These are phyloP conservation scores for Hypoxylon sp. DNA, from an alignment of 2,329 filamentous ascomycete genomes.

Conservation along the genomic window DNA sequence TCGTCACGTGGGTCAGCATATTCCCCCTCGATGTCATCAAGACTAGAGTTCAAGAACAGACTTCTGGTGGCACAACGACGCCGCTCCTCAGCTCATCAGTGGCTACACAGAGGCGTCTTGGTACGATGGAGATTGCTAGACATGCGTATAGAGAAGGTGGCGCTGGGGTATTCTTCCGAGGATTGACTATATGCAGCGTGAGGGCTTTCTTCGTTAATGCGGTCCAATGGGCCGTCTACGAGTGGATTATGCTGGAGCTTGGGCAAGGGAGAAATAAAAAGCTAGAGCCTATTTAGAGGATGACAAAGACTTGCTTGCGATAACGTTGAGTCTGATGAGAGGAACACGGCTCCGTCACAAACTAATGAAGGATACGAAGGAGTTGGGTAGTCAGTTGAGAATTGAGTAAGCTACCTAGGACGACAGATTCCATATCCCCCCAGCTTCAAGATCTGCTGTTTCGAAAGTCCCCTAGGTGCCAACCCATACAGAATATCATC, in stretches of 20 bases:
- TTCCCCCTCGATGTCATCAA: slow-evolving; percentile 95
- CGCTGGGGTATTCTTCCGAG: slow-evolving; percentile 71
- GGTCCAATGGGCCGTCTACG: slow-evolving; percentile 90
- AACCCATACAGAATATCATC: too few relatives aligned
- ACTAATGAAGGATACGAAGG: too few relatives aligned
- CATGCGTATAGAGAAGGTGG: slow-evolving; percentile 73
- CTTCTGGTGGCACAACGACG: slow-evolving; percentile 42
- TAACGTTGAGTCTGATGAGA: too few relatives aligned
- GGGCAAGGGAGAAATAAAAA: slow-evolving; percentile 46
- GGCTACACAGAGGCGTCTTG: slow-evolving; percentile 47
- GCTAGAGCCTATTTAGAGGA: slow-evolving; percentile 24
- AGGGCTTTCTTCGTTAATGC: slow-evolving; percentile 94
- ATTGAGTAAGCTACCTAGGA: too few relatives aligned
- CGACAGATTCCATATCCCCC: too few relatives aligned
- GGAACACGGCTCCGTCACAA: too few relatives aligned
- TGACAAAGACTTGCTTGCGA: too few relatives aligned
- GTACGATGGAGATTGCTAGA: slow-evolving; percentile 70
- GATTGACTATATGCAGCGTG: slow-evolving; percentile 81
- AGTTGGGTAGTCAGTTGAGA: too few relatives aligned
- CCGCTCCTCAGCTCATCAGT: slow-evolving; percentile 46
- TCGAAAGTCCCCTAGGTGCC: too few relatives aligned
- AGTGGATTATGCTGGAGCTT: slow-evolving; percentile 79
- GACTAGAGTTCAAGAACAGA: slow-evolving; percentile 86
- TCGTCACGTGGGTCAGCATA: slow-evolving; percentile 88
- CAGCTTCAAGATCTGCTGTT: too few relatives aligned